Evolutionary conservation across 139 green algal species (phyloP).

Genomic region (Pedinophyceae sp.): DNA sequence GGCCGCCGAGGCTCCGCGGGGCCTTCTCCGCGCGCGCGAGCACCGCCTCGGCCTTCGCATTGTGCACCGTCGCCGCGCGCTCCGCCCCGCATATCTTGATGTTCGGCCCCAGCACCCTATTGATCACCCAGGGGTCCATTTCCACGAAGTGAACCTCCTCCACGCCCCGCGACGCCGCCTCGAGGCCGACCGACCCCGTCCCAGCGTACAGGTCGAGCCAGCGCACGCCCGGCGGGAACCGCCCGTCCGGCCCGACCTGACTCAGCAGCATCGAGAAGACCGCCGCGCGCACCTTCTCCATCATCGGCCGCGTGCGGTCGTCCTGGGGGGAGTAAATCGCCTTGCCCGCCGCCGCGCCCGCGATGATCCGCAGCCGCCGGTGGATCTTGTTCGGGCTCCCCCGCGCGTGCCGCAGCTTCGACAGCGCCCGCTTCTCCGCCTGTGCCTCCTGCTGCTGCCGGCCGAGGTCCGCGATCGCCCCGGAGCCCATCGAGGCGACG

Average conservation of each 20-base stretch:
- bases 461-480: conserved; percentile 7
- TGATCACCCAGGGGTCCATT: conserved; percentile 62
- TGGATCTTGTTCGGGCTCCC: conserved; percentile 27
- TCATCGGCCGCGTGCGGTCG: conserved; percentile 60
- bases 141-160: conserved; percentile 72
- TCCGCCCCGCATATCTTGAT: conserved; percentile 15
- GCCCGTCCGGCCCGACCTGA: conserved; percentile 14
- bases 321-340: conserved; percentile 14
- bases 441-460: conserved; percentile 21
- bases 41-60: conserved; percentile 55
- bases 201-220: conserved; percentile 77
- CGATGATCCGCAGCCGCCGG: conserved; percentile 35
- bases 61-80: conserved; percentile 5
- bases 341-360: conserved; percentile 27
- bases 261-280: conserved; percentile 63
- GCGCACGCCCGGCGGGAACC: conserved; percentile 20
- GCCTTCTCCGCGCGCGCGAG: conserved; percentile 21
- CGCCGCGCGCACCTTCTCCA: conserved; percentile 61
- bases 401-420: conserved; percentile 14
- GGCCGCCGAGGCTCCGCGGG: conserved; percentile 27
- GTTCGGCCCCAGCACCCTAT: conserved; percentile 43
- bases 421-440: conserved; percentile 12
- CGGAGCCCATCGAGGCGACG: conserved; percentile 11
- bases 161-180: conserved; percentile 38
- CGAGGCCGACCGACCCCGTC: conserved; percentile 41